Conservation (phyloP, 73 alveolate genomes). For the Paramecium tetraurelia region DNA sequence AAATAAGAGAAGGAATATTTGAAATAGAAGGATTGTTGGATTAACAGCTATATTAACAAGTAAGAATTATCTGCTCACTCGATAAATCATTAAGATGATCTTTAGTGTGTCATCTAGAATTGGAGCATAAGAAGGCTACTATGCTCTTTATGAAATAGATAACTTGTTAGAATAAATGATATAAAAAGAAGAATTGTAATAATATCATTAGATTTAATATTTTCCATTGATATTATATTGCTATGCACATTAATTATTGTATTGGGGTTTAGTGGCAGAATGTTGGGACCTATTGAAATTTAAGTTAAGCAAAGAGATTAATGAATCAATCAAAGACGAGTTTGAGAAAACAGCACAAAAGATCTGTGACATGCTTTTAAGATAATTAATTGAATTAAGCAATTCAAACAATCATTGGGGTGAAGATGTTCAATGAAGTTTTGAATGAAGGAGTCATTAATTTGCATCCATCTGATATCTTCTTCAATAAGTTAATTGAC, state of each 20-base stretch:
- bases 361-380: slow-evolving; percentile 11
- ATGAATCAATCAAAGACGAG: neutral
- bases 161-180: neutral
- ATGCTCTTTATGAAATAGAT: slow-evolving; percentile 14
- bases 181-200: neutral
- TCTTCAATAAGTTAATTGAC: slow-evolving; percentile 24
- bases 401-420: neutral
- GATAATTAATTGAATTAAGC: neutral
- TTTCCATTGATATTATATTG: slow-evolving; percentile 11
- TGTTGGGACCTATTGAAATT: slow-evolving; percentile 36
- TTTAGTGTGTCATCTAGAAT: slow-evolving; percentile 11
- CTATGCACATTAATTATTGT: slow-evolving; percentile 1
- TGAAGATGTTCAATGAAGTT: neutral
- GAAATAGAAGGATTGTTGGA: slow-evolving; percentile 25
- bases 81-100: slow-evolving; percentile 14
- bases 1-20: slow-evolving; percentile 7
- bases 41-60: neutral
- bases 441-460: neutral
- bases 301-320: neutral
- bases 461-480: slow-evolving; percentile 23
- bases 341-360: slow-evolving; percentile 13
- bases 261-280: slow-evolving; percentile 19
- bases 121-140: slow-evolving; percentile 34
- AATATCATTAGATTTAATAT: neutral
- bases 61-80: neutral